Evolutionary conservation across 148 eudicot genomes (phyloP), one percentile per base, ranked within the genome.

Genomic region (Amaranthus hypochondriacus): DNA sequence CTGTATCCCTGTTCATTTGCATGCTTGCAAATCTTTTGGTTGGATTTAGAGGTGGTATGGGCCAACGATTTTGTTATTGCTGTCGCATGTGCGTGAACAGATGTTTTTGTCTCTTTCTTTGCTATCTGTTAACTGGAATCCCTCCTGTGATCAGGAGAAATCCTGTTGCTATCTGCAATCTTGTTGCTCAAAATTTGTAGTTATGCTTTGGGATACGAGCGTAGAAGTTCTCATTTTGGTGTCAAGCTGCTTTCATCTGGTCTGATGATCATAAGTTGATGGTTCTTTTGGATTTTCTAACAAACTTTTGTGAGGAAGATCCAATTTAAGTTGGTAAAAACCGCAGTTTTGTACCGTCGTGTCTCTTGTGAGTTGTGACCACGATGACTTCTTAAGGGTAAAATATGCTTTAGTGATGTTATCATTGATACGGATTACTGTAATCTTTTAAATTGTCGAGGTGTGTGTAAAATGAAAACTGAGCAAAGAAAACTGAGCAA

Each of bases 21-120:
- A 75, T 76, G 76, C 75, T 80, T 65, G 55, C 68, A 68, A 70
- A 57, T 67, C 53, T 54, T 66, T 76, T 60, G 73, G 70, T 72
- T 76, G 66, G 80, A 73, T 76, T 61, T 68, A 76, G 68, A 76
- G 66, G 48, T 60, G 59, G 64, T 49, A 76, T 68, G 69, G 73
- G 56, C 71, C 75, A 68, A 67, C 44, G 43, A 44, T 54, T 55
- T 67, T n/a, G 77, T 49, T 53, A 42, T 60, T 49, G 66, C 57
- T 61, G 69, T 53, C 67, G 48, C 75, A 72, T 68, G 64, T 77
- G 72, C 60, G 15, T 61, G 44, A 63, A 54, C 68, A 55, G 28
- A 71, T 77, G 53, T 60, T 59, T 72, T 63, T 71, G 77, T 76
- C 78, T 75, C 53, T 77, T 77, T 70, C 70, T 65, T 63, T 77